A percentile compares a stretch with the other conserved stretches of the same genome.
Conservation (phyloP, 768 basidiomycete species). For the Boletus reticulatus region DNA sequence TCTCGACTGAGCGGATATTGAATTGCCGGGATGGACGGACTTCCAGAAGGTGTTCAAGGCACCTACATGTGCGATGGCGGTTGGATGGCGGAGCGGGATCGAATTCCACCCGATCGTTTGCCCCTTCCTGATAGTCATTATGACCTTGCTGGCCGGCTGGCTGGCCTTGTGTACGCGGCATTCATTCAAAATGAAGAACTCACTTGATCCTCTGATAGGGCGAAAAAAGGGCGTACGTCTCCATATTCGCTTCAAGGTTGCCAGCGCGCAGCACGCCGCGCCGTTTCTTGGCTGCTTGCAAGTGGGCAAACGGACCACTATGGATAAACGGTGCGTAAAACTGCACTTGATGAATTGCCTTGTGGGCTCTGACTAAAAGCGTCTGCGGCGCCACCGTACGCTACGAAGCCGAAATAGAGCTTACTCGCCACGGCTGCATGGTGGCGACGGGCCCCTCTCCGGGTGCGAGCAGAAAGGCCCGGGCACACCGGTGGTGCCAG, state of each 20-base stretch:
- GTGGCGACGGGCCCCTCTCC: constrained; percentile 1
- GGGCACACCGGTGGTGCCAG: neutral
- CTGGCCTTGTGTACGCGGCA: constrained; percentile 16
- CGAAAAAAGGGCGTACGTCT: constrained; percentile 3
- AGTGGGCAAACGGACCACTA: neutral
- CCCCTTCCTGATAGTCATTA: neutral
- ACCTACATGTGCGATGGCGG: constrained; percentile 16
- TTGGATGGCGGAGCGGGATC: constrained; percentile 15
- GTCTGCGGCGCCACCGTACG: constrained; percentile 9
- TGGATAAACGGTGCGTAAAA: constrained; percentile 13
- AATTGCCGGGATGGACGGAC: constrained; percentile 27
- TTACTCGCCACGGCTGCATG: constrained; percentile 4
- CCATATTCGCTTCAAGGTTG: constrained; percentile 15
- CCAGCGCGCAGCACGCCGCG: constrained; percentile 12
- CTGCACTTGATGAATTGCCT: constrained; percentile 2
- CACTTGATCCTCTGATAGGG: constrained; percentile 10
- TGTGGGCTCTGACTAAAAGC: constrained; percentile 3
- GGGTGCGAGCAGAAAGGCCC: neutral
- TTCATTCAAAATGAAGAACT: constrained; percentile 14
- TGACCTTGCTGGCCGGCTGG: constrained; percentile 5
- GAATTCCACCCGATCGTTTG: constrained; percentile 17
- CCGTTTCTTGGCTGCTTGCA: constrained; percentile 3
- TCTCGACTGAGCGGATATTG: constrained; percentile 34
- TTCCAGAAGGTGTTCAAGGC: constrained; percentile 25
- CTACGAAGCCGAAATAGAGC: constrained; percentile 3